Base-by-base conservation (phyloP, 2,329 filamentous ascomycete species). In the Phialophora verrucosa region DNA sequence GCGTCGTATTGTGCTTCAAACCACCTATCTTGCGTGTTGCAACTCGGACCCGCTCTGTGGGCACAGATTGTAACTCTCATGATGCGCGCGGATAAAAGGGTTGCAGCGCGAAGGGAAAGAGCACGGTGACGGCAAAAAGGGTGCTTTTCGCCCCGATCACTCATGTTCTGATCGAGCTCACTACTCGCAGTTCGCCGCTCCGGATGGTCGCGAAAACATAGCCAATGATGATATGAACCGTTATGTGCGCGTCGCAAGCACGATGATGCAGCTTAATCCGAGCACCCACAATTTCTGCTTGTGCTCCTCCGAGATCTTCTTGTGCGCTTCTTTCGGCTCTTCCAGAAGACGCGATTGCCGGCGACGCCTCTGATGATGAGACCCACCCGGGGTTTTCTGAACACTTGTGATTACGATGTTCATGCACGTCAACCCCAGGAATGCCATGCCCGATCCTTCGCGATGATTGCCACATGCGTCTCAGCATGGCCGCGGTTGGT, bases 311-410 rank as follows among this genome's bases (percentile, higher is more conserved):
- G 53, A 55, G 31, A 25, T 38, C 53, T 38, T 42, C 55, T 29
- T 42, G 55, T 58, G 17, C 12, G 55, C 59, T 55, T 56, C 59
- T 56, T 23, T 56, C 38, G 42, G 59, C 27, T 56, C 50, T 56
- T 51, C 59, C 17, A 44, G 38, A n/a, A 49, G 35, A 62, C 44
- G 27, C 55, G 20, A 58, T 58, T 47, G 23, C 55, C 55, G 55
- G 55, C 31, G 29, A 35, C 11, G n/a, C 53, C n/a, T 55, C 29
- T 32, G 29, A 55, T 55, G 53, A 55, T 29, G 53, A 55, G 53
- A 20, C 53, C 27, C 53, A 55, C 29, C 29, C 29, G 17, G 17
- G 29, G 29, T 32, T 14, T 51, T 12, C 25, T 29, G 23, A 27
- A 14, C 49, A 25, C 23, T 29, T n/a, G 53, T 32, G 25, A 8